Conservation (phyloP, 345 rosid species). For the Salix dunnii region DNA sequence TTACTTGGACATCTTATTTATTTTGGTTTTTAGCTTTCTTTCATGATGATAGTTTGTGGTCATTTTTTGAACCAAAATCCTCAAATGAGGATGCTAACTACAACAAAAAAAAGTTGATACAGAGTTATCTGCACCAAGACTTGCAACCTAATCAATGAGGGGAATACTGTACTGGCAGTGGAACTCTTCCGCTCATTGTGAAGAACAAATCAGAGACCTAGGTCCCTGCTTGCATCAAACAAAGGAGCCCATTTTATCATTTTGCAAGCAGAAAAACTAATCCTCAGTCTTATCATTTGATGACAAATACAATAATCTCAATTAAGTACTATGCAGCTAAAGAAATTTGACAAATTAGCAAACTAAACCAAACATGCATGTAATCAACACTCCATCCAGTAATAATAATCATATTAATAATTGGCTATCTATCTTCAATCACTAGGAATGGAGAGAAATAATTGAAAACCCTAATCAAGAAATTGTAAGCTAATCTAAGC, state of each 20-base stretch:
- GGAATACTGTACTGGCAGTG: not conserved
- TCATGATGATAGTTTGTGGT: not conserved
- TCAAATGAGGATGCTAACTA: too few relatives aligned
- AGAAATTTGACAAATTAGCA: not conserved
- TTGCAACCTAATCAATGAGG: not conserved
- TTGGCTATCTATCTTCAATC: not conserved
- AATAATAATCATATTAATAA: not conserved
- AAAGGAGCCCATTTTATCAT: not conserved
- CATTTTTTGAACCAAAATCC: not conserved
- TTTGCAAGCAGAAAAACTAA: not conserved
- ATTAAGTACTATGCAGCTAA: not conserved
- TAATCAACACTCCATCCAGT: not conserved
- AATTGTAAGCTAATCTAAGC: not conserved
- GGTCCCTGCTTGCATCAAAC: not conserved
- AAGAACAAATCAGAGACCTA: not conserved
- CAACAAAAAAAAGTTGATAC: not conserved
- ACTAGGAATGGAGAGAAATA: not conserved
- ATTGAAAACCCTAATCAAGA: not conserved
- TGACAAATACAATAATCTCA: not conserved
- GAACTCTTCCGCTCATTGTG: too few relatives aligned
- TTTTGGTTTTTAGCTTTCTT: not conserved
- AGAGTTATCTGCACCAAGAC: not conserved
- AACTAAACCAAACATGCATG: not conserved
- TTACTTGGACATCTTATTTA: not conserved
- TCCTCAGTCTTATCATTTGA: not conserved